Conservation (phyloP, 225 moss, liverwort and hornwort genomes). For the Pseudisothecium myosuroides region DNA sequence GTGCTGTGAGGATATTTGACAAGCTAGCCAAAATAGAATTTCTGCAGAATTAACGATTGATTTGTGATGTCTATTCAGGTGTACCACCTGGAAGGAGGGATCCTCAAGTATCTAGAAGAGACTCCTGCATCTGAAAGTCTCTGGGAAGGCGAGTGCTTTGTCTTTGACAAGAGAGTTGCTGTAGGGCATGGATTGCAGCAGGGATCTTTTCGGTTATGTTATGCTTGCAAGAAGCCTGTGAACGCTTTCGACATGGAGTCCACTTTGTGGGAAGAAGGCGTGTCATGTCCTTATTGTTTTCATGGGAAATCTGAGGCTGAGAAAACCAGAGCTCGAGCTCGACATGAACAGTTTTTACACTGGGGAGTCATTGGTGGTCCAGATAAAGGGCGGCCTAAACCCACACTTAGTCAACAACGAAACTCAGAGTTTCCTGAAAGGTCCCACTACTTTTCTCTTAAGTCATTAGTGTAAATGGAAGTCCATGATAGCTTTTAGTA, state of each 20-base stretch:
- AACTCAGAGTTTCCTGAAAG: slow-evolving; percentile 18
- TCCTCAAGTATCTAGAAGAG: slow-evolving; percentile 75
- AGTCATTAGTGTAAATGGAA: not conserved
- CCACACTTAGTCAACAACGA: slow-evolving; percentile 7
- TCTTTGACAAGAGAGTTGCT: slow-evolving; percentile 89
- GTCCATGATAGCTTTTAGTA: not conserved
- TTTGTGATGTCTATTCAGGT: slow-evolving; percentile 37
- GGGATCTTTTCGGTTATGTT: slow-evolving; percentile 61
- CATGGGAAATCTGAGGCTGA: slow-evolving; percentile 55
- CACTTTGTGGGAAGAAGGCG: slow-evolving; percentile 76
- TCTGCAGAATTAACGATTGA: not conserved
- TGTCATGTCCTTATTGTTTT: slow-evolving; percentile 76
- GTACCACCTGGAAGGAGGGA: slow-evolving; percentile 88
- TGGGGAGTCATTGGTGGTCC: slow-evolving; percentile 85
- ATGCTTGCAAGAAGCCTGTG: slow-evolving; percentile 95
- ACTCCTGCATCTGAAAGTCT: slow-evolving; percentile 59
- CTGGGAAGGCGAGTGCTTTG: slow-evolving; percentile 98
- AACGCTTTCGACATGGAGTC: slow-evolving; percentile 56
- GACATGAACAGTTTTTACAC: slow-evolving; percentile 57
- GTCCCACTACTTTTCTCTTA: slow-evolving; percentile 28
- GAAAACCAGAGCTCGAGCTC: slow-evolving; percentile 72
- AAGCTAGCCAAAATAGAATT: not conserved
- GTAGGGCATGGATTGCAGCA: slow-evolving; percentile 75
- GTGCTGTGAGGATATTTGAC: not conserved
- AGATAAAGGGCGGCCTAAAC: slow-evolving; percentile 40